Percentiles rank a stretch among this genome's conserved stretches.
Evolutionary conservation across 208 protist genomes (phyloP).

Genomic region (Leishmania major): DNA sequence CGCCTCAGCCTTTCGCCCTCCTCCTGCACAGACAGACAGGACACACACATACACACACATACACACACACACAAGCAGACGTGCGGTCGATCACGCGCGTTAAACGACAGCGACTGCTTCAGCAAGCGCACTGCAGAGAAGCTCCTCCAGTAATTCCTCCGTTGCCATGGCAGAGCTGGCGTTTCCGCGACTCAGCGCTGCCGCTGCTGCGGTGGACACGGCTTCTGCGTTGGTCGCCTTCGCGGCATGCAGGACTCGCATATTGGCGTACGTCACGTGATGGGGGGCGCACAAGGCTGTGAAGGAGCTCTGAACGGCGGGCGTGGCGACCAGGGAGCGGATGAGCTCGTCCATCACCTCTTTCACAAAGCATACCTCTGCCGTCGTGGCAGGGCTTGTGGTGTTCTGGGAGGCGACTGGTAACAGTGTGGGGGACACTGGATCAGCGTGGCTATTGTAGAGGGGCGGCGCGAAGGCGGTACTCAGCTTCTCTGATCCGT

Average conservation of each 20-base stretch:
- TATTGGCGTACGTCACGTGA: constrained; percentile 32
- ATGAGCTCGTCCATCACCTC: constrained; percentile 72
- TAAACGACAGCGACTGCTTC: constrained; percentile 21
- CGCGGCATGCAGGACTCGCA: constrained; percentile 22
- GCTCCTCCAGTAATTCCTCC: constrained; percentile 51
- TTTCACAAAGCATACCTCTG: constrained; percentile 35
- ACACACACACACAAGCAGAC: not conserved
- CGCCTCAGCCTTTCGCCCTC: not conserved
- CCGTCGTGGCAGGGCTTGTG: not conserved
- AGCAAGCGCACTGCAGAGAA: constrained; percentile 39
- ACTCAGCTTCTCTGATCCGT: constrained; percentile 44
- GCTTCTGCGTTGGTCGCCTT: not conserved
- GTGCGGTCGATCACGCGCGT: not conserved
- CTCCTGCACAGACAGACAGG: not conserved
- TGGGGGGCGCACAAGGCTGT: constrained; percentile 40
- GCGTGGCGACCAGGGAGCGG: constrained; percentile 56
- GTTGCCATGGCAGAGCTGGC: constrained; percentile 9
- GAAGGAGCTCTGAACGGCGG: constrained; percentile 58
- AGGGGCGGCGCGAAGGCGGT: constrained; percentile 32
- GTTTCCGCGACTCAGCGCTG: not conserved
- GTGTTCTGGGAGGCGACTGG: not conserved
- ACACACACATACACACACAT: not conserved
- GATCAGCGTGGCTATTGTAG: constrained; percentile 23
- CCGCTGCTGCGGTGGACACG: not conserved
- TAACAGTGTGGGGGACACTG: not conserved